phyloP scores from a whole-genome alignment of 805 yeast species.

The Myxozyma melibiosi region DNA sequence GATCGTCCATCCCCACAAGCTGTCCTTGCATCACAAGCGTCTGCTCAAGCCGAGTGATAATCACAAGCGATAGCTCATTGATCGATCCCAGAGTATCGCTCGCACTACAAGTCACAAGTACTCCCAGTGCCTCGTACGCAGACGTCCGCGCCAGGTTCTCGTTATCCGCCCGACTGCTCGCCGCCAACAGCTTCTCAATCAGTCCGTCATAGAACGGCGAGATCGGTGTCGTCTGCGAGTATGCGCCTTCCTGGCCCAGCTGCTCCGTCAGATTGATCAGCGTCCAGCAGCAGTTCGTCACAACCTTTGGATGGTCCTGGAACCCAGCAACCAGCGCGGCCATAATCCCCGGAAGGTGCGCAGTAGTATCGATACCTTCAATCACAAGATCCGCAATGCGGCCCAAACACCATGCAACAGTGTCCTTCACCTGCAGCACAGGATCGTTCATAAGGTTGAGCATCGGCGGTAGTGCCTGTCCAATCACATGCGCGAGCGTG shows the following conservation, averaged over 20 bases:
- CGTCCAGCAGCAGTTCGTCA: slow-evolving; percentile 98
- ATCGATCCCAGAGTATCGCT: slow-evolving; percentile 68
- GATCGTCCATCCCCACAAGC: slow-evolving; percentile 67
- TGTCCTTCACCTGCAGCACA: slow-evolving; percentile 84
- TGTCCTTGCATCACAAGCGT: slow-evolving; percentile 64
- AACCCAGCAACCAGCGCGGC: slow-evolving; percentile 78
- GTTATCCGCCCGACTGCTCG: slow-evolving; percentile 74
- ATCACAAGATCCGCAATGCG: slow-evolving; percentile 87
- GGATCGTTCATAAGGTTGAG: slow-evolving; percentile 72
- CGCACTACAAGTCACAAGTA: slow-evolving; percentile 76
- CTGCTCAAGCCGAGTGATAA: slow-evolving; percentile 68
- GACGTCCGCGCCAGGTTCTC: slow-evolving; percentile 89
- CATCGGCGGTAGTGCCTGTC: slow-evolving; percentile 82
- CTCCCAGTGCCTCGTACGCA: slow-evolving; percentile 91
- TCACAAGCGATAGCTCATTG: slow-evolving; percentile 72
- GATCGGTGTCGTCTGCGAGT: slow-evolving; percentile 57
- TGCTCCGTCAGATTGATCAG: slow-evolving; percentile 89
- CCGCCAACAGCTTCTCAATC: slow-evolving; percentile 67
- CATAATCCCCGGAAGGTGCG: slow-evolving; percentile 69
- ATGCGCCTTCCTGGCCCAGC: slow-evolving; percentile 56
- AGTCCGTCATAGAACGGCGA: slow-evolving; percentile 72
- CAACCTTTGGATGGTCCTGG: slow-evolving; percentile 86
- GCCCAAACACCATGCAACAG: slow-evolving; percentile 98
- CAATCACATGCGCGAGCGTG: slow-evolving; percentile 66
- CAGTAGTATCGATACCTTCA: slow-evolving; percentile 67